Evolutionary conservation across 257 asterid species (phyloP), one percentile per base, ranked within the genome.

Genomic region (Solanum clarkiae): DNA sequence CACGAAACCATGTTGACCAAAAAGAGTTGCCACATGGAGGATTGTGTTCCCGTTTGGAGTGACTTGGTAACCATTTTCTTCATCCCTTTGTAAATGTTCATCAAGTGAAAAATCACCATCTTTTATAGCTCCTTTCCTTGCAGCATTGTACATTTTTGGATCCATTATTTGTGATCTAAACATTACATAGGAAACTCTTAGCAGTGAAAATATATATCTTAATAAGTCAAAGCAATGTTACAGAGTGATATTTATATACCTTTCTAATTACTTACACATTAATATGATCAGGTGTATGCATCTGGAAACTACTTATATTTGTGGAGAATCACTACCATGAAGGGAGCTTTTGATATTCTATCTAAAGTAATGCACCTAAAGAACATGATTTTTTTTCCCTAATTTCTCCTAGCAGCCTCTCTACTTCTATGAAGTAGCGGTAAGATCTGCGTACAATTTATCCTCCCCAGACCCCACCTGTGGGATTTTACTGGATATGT

Each of bases 1-100:
- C 9, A 40, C 69, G 4, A 26, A 56, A 11, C 24, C 9, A 1
- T 14, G 0, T 18, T 62, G 5, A 20, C 85, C 80, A 18, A 26
- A 86, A 18, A 17, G 86, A 29, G 88, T 70, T 40, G 83, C 74
- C 32, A 88, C 74, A 42, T 87, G 90, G 62, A 87, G 86, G 54
- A 75, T 17, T 7, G 87, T 87, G 57, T 70, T 85, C 10, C 86
- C 70, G 8, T 82, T 83, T 40, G 85, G 82, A 7, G 88, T 88
- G 22, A 80, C 24, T 69, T 85, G 85, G 54, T 24, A 49, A 2
- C 70, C 71, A 16, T 82, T 54, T 16, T 77, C 72, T 10, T 83
- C 12, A 6, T 47, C 42, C 47, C 45, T 72, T 44, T n/a, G 26
- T 13, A 20, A 6, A 29, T 57, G 4, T 57, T 71, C 22, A 68